Conservation (phyloP, 2,329 filamentous ascomycete genomes). For the Hypoxylon sp. region DNA sequence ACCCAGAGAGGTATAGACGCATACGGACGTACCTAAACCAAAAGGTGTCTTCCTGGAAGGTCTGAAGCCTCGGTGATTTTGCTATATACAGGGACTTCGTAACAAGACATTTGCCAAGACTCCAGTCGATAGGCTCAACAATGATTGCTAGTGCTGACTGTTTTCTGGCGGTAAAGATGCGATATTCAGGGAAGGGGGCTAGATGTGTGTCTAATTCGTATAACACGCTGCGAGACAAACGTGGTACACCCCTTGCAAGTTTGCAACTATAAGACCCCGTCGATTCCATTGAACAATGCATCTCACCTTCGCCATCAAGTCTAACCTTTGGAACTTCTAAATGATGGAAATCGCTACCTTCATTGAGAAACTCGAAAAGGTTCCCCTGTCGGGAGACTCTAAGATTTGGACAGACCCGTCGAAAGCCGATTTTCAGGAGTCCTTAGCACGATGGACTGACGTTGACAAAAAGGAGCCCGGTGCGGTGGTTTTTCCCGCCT, state of each 20-base stretch:
- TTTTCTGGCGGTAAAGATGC: background rate
- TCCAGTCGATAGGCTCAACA: background rate
- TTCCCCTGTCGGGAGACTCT: background rate
- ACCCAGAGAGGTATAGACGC: background rate
- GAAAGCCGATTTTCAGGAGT: conserved; percentile 18
- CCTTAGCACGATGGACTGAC: conserved; percentile 18
- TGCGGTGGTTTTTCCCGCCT: conserved; percentile 10
- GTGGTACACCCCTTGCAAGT: background rate
- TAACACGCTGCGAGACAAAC: background rate
- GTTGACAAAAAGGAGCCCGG: conserved; percentile 13
- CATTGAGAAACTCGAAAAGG: conserved; percentile 1
- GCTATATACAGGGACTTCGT: background rate
- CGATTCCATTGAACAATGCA: background rate
- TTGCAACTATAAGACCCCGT: conserved; percentile 4
- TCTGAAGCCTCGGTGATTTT: background rate
- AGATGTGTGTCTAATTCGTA: background rate
- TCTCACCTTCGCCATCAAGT: background rate
- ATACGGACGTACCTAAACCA: background rate
- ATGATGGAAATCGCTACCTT: conserved; percentile 14
- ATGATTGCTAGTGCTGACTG: background rate
- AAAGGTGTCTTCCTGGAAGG: background rate
- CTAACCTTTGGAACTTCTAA: background rate
- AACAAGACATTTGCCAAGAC: background rate
- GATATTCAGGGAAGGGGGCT: background rate
- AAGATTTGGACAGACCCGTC: conserved; percentile 17